Evolutionary conservation across 2,329 filamentous ascomycete species (phyloP).

Genomic region (Trichoderma citrinoviride): DNA sequence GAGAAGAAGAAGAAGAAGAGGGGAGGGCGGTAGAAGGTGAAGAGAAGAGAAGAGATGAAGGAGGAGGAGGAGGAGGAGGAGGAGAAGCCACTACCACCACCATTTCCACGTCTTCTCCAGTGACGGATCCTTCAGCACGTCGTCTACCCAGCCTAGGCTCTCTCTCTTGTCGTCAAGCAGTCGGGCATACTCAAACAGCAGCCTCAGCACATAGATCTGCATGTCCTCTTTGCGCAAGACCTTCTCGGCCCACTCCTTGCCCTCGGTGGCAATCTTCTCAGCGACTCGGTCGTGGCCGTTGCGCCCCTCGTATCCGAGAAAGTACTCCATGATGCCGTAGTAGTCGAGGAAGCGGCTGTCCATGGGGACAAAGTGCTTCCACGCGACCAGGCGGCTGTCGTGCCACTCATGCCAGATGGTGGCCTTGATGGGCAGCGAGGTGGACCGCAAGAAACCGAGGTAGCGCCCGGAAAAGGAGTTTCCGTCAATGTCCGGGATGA

Average conservation of each 20-base stretch:
- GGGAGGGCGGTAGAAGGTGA: neutral
- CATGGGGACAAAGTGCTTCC: constrained; percentile 81
- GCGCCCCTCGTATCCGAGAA: constrained; percentile 56
- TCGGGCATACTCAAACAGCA: constrained; percentile 63
- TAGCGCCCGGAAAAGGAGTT: constrained; percentile 69
- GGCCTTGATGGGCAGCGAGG: constrained; percentile 70
- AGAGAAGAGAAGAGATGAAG: neutral
- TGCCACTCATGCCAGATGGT: constrained; percentile 82
- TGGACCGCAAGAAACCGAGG: constrained; percentile 66
- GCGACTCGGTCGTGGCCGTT: constrained; percentile 56
- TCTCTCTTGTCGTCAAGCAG: constrained; percentile 52
- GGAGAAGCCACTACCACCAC: constrained; percentile 24
- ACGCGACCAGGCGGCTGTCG: constrained; percentile 68
- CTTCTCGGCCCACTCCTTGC: constrained; percentile 65
- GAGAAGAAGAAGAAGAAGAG: constrained; percentile 10
- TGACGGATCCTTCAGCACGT: constrained; percentile 41
- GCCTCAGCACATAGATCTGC: constrained; percentile 65
- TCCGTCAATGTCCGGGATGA: constrained; percentile 74
- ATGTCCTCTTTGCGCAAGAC: constrained; percentile 71
- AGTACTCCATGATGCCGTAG: constrained; percentile 72
- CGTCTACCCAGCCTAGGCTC: constrained; percentile 54
- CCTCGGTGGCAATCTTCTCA: constrained; percentile 61
- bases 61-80: neutral
- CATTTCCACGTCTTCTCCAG: constrained; percentile 33
- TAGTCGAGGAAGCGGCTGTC: constrained; percentile 70